Evolutionary conservation across 495 filamentous ascomycete genomes (phyloP).

Genomic region (Lichenothelia convexa): DNA sequence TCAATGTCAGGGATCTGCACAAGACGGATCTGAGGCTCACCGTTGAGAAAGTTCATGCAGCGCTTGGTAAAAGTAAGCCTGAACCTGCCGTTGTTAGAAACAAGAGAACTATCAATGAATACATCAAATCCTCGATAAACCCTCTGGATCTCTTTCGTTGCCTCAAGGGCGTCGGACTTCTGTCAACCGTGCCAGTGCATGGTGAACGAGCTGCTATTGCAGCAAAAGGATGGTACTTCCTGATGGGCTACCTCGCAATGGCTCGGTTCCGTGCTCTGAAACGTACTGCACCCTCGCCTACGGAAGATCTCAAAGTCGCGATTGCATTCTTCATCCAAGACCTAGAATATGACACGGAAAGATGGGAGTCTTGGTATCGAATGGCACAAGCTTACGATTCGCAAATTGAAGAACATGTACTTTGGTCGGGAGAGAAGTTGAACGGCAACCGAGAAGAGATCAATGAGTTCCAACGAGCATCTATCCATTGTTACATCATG

Average conservation of each 20-base stretch:
- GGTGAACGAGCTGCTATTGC: conserved; percentile 42
- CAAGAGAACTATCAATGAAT: conserved; percentile 51
- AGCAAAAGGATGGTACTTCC: conserved; percentile 78
- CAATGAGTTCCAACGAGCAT: conserved; percentile 53
- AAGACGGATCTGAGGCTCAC: conserved; percentile 75
- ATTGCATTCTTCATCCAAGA: conserved; percentile 69
- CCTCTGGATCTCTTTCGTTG: conserved; percentile 64
- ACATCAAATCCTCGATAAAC: conserved; percentile 62
- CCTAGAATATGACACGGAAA: conserved; percentile 62
- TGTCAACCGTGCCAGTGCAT: conserved; percentile 32
- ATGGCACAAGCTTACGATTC: conserved; percentile 82
- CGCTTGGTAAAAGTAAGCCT: conserved; percentile 46
- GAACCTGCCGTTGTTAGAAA: conserved; percentile 56
- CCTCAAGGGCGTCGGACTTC: conserved; percentile 52
- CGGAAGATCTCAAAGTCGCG: conserved; percentile 72
- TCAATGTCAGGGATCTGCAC: conserved; percentile 78
- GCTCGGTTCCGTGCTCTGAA: conserved; percentile 79
- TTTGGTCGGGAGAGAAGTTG: conserved; percentile 92
- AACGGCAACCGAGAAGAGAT: conserved; percentile 68
- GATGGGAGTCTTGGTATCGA: conserved; percentile 95
- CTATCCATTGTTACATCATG: conserved; percentile 89
- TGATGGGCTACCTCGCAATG: conserved; percentile 72
- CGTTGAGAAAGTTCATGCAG: conserved; percentile 74
- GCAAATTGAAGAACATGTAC: conserved; percentile 76
- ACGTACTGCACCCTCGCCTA: conserved; percentile 53